phyloP scores from a whole-genome alignment of 192 early-diverging fungal species.

The Piromyces sp. region DNA sequence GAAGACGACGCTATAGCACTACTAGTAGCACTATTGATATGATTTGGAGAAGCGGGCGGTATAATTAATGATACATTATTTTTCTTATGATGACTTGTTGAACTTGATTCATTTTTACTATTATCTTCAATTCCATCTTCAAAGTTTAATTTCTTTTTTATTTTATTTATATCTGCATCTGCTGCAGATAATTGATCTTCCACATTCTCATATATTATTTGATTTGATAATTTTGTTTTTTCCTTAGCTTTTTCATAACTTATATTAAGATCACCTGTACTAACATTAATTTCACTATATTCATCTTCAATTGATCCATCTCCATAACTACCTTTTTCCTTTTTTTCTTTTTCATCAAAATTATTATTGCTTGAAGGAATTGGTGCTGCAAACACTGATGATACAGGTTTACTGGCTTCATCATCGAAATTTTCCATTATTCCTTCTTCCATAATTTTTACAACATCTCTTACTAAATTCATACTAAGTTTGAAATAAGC shows the following conservation, averaged over 20 bases:
- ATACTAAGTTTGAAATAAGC: constrained; percentile 80
- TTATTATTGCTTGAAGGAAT: constrained; percentile 33
- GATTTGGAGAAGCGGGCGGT: not conserved
- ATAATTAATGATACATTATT: not conserved
- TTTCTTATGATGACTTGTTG: not conserved
- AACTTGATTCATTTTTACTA: not conserved
- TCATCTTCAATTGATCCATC: not conserved
- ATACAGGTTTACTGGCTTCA: constrained; percentile 65
- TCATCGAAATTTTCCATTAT: constrained; percentile 73
- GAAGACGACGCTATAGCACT: not conserved
- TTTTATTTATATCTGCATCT: not conserved
- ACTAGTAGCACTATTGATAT: not conserved
- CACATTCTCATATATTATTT: not conserved
- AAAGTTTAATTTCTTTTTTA: not conserved
- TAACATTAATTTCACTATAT: not conserved
- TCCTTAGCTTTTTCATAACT: not conserved
- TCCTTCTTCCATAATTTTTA: constrained; percentile 75
- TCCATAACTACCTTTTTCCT: not conserved
- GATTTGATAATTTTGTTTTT: not conserved
- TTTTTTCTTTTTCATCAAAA: not conserved
- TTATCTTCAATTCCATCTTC: not conserved
- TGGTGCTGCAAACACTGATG: constrained; percentile 70
- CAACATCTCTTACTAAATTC: constrained; percentile 74
- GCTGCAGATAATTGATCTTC: not conserved
- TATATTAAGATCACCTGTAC: not conserved